A percentile compares a stretch with the other conserved stretches of the same genome.
Conservation (phyloP, 1,139 yeast species). For the Pichia sp. region DNA sequence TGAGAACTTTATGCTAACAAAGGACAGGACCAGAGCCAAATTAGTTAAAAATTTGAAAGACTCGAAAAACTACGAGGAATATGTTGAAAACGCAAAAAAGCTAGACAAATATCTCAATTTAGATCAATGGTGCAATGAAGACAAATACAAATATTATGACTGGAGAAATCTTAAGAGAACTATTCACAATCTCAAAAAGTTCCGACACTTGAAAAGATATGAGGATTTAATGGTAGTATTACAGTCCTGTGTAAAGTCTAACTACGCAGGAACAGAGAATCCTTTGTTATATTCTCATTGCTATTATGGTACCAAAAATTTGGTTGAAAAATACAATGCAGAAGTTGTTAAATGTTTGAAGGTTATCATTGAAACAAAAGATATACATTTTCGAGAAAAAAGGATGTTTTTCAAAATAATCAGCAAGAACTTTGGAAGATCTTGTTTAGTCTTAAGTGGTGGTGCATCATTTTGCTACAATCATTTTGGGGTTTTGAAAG, state of each 20-base stretch:
- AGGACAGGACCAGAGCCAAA: slow-evolving; percentile 52
- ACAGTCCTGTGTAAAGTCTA: slow-evolving; percentile 62
- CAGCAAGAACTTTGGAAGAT: slow-evolving; percentile 60
- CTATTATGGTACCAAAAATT: slow-evolving; percentile 64
- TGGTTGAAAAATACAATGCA: slow-evolving; percentile 48
- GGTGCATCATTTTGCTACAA: slow-evolving; percentile 77
- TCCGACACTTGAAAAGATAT: slow-evolving; percentile 31
- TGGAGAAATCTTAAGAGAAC: slow-evolving; percentile 51
- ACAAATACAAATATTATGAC: slow-evolving; percentile 63
- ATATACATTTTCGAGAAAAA: slow-evolving; percentile 37
- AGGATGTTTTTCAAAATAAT: slow-evolving; percentile 50
- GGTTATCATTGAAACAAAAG: slow-evolving; percentile 35
- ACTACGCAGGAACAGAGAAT: slow-evolving; percentile 76
- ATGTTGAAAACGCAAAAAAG: slow-evolving; percentile 51
- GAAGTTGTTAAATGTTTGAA: slow-evolving; percentile 47
- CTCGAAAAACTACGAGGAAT: slow-evolving; percentile 50
- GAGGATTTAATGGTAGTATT: slow-evolving; percentile 48
- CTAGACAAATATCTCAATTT: slow-evolving; percentile 53
- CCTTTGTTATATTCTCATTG: slow-evolving; percentile 65
- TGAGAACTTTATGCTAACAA: slow-evolving; percentile 45
- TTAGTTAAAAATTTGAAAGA: slow-evolving; percentile 44
- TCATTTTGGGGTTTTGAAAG: slow-evolving; percentile 72
- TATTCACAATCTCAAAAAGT: slow-evolving; percentile 35
- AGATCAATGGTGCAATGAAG: slow-evolving; percentile 57
- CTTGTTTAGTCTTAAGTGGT: slow-evolving; percentile 70